These are phyloP conservation scores for Secale cereale DNA, from an alignment of 176 grass and related monocot species.

Conservation along the genomic window DNA sequence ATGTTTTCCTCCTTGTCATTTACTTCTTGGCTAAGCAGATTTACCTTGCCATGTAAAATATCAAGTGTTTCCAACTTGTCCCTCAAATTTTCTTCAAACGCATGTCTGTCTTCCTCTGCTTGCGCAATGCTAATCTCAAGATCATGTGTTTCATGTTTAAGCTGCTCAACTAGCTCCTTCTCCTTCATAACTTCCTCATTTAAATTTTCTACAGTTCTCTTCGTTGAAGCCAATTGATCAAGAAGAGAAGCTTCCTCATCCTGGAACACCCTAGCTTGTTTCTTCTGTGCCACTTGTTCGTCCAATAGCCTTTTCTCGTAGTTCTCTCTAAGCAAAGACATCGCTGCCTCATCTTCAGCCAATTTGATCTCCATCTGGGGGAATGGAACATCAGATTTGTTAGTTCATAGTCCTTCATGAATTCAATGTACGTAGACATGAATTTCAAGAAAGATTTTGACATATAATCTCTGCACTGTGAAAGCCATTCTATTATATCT, in stretches of 20 bases:
- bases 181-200: slow-evolving; percentile 60
- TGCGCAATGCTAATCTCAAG: slow-evolving; percentile 52
- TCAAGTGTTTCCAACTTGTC: slow-evolving; percentile 56
- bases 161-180: slow-evolving; percentile 48
- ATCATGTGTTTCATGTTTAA: slow-evolving; percentile 52
- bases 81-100: slow-evolving; percentile 55
- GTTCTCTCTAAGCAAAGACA: slow-evolving; percentile 70
- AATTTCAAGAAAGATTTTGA: slow-evolving; percentile 11
- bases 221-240: slow-evolving; percentile 52
- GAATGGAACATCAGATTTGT: slow-evolving; percentile 1
- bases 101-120: slow-evolving; percentile 53
- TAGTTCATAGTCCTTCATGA: neutral
- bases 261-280: slow-evolving; percentile 58
- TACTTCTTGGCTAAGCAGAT: slow-evolving; percentile 63
- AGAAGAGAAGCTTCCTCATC: slow-evolving; percentile 59
- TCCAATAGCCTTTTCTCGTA: slow-evolving; percentile 62
- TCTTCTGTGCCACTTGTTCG: slow-evolving; percentile 63
- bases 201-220: slow-evolving; percentile 53
- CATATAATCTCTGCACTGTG: neutral
- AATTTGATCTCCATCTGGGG: slow-evolving; percentile 81
- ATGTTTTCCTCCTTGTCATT: slow-evolving; percentile 65
- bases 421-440: neutral
- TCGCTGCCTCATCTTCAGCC: slow-evolving; percentile 66
- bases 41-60: slow-evolving; percentile 58
- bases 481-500: slow-evolving; percentile 2